Percentiles rank a stretch among this genome's conserved stretches.
phyloP scores from a whole-genome alignment of 192 early-diverging fungal genomes.

The Entomortierella beljakovae region DNA sequence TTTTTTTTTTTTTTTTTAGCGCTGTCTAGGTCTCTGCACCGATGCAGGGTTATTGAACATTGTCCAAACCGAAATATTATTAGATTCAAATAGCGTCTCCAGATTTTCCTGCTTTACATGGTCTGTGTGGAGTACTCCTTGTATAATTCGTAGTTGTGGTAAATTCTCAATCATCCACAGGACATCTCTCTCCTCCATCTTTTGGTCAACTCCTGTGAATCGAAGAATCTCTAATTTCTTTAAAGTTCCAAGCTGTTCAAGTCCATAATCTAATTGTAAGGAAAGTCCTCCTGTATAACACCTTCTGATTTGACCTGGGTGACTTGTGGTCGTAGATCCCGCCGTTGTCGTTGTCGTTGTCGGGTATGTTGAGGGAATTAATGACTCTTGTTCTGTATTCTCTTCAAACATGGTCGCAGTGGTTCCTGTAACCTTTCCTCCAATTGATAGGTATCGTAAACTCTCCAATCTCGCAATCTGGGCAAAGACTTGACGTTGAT shows the following conservation, averaged over 20 bases:
- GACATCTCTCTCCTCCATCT: constrained; percentile 16
- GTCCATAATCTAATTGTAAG: constrained; percentile 10
- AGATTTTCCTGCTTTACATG: constrained; percentile 3
- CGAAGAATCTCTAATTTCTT: constrained; percentile 25
- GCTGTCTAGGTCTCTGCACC: too few species aligned
- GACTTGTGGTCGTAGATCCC: neutral
- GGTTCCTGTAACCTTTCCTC: neutral
- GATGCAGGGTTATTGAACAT: constrained; percentile 5
- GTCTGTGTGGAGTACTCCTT: constrained; percentile 28
- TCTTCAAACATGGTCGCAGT: neutral
- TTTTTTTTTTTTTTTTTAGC: neutral
- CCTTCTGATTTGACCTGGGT: neutral
- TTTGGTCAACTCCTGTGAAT: constrained; percentile 19
- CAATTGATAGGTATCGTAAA: constrained; percentile 25
- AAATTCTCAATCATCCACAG: constrained; percentile 34
- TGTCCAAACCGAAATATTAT: constrained; percentile 20
- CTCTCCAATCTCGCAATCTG: constrained; percentile 17
- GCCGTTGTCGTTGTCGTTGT: neutral
- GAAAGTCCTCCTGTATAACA: constrained; percentile 11
- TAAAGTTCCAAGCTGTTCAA: constrained; percentile 9
- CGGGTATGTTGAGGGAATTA: neutral
- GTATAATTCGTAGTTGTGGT: constrained; percentile 11
- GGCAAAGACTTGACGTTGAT: constrained; percentile 22
- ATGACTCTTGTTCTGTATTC: neutral
- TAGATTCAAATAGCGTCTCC: constrained; percentile 1